Evolutionary conservation across 345 rosid species (phyloP), one percentile per base, ranked within the genome.

Genomic region (Triadica sebifera): DNA sequence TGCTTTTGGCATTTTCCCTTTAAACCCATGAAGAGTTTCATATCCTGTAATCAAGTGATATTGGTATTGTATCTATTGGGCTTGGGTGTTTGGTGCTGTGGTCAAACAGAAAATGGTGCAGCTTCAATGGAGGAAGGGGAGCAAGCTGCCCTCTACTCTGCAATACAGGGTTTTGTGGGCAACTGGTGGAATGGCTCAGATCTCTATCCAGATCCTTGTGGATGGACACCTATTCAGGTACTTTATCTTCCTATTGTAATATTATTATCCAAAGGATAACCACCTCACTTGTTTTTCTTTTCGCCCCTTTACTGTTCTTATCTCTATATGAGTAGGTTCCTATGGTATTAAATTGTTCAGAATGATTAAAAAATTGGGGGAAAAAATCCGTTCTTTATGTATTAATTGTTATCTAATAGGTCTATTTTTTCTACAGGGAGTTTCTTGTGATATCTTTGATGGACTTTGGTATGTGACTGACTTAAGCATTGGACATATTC

Each of bases 151-250:
- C 89, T 94, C 22, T 94, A 87, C 80, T 76, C 88, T 75, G 84
- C 93, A 13, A 82, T 94, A 52, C 89, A 88, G 81, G 99, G 99
- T 52, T 92, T 94, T 75, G 94, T 90, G 8, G 97, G 99, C 66
- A 78, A 85, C 45, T 85, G 89, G 83, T 94, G 97, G 99, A 92
- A 94, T 84, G 97, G 93, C 60, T 89, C 97, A 47, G 87, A 87
- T 81, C 94, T 94, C 39, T 92, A 86, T 77, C 99, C 98, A 20
- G 97, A 94, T 72, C 99, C 99, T 79, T 92, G 99, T 85, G 98
- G 99, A 8, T 94, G 93, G 97, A 94, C 96, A 81, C 97, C 97
- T 3, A 89, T 94, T 19, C 95, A 94, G 95, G 98, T 90, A 75
- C 65, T 20, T 34, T 46, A 61, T 11, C 6, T 9, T 6, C 17